phyloP scores from a whole-genome alignment of 2,329 filamentous ascomycete genomes.

The Monosporascus sp. region DNA sequence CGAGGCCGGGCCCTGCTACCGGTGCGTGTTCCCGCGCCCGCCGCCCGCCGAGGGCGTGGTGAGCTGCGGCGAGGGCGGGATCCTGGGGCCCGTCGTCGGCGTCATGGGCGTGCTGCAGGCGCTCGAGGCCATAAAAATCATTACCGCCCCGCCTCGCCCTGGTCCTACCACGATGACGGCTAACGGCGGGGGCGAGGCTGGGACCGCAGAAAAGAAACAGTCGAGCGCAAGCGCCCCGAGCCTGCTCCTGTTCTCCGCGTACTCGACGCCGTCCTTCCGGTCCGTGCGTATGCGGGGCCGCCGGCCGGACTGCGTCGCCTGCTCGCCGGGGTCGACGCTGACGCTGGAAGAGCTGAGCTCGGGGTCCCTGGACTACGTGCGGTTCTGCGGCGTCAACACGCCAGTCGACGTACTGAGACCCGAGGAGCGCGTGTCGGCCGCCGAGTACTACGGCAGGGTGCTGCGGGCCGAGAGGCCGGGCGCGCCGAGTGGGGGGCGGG shows the following conservation, averaged over 20 bases:
- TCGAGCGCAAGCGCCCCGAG: slow-evolving; percentile 20
- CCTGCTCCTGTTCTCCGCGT: slow-evolving; percentile 45
- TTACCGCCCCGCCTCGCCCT: slow-evolving; percentile 38
- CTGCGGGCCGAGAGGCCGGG: background rate
- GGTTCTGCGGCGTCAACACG: slow-evolving; percentile 69
- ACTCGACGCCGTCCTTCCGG: slow-evolving; percentile 53
- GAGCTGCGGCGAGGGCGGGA: slow-evolving; percentile 88
- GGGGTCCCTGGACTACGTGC: slow-evolving; percentile 73
- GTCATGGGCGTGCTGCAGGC: slow-evolving; percentile 92
- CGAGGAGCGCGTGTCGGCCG: slow-evolving; percentile 63
- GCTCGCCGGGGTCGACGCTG: slow-evolving; percentile 59
- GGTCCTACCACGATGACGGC: slow-evolving; percentile 2
- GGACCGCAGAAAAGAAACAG: slow-evolving; percentile 7
- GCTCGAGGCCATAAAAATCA: slow-evolving; percentile 80
- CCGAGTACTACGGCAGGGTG: slow-evolving; percentile 46
- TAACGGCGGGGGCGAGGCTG: slow-evolving; percentile 14
- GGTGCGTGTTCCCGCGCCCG: slow-evolving; percentile 85
- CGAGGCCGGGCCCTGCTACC: slow-evolving; percentile 78
- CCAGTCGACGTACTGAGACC: slow-evolving; percentile 53
- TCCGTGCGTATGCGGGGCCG: slow-evolving; percentile 68
- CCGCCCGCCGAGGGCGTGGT: slow-evolving; percentile 78
- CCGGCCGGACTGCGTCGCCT: slow-evolving; percentile 69
- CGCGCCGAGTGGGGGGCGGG: background rate
- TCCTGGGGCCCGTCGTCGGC: slow-evolving; percentile 88
- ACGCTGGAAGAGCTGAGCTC: slow-evolving; percentile 56